Evolutionary conservation across 164 flowering plant species (phyloP).

Genomic region (Liquidambar formosana): DNA sequence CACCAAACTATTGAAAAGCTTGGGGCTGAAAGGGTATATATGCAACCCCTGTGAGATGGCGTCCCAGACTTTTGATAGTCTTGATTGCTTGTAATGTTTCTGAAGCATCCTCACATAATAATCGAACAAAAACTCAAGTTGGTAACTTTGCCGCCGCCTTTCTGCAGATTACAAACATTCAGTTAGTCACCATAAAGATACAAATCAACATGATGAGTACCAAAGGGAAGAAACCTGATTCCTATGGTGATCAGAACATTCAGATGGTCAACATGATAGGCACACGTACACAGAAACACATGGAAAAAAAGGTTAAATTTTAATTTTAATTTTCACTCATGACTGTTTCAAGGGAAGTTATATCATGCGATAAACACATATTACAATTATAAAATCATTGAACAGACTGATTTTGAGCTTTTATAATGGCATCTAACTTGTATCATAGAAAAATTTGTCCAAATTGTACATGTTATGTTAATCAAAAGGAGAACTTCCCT

Average conservation of each 20-base stretch:
- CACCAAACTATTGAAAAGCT: conserved; percentile 53
- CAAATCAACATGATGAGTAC: neutral
- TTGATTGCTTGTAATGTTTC: conserved; percentile 42
- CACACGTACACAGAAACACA: no score
- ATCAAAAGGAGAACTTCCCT: no score
- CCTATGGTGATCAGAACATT: no score
- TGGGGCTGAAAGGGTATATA: conserved; percentile 70
- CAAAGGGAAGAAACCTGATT: no score
- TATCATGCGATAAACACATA: neutral
- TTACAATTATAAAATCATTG: neutral
- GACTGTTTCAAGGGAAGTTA: no score
- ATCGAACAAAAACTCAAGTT: conserved; percentile 68
- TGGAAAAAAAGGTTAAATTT: no score
- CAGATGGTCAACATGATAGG: no score
- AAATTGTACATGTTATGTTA: neutral
- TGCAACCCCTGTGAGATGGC: conserved; percentile 66
- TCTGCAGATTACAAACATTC: conserved; percentile 41
- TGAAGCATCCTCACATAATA: conserved; percentile 59
- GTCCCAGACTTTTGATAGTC: conserved; percentile 53
- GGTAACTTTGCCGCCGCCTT: conserved; percentile 69
- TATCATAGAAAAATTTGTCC: neutral
- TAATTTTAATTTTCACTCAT: no score
- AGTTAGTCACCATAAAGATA: neutral
- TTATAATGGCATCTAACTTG: neutral
- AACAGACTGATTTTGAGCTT: neutral